A percentile compares a stretch with the other conserved stretches of the same genome.
phyloP scores from a whole-genome alignment of 306 rosid species.

The Dicorynia guianensis region DNA sequence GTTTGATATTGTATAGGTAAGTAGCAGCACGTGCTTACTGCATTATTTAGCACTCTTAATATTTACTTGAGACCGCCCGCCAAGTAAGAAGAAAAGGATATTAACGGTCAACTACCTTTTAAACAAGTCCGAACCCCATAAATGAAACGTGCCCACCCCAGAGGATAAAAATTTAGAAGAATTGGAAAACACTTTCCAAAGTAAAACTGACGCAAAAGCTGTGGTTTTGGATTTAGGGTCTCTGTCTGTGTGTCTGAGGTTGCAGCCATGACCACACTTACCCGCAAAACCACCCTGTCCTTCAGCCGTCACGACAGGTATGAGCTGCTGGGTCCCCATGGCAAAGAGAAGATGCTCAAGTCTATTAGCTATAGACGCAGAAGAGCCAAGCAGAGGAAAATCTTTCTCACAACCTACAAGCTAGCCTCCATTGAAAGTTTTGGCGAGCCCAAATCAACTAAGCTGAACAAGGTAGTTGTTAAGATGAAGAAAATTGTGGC shows the following conservation, averaged over 20 bases:
- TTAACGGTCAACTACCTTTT: slow-evolving; percentile 40
- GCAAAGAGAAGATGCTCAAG: slow-evolving; percentile 29
- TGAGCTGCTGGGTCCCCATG: slow-evolving; percentile 48
- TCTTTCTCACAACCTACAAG: slow-evolving; percentile 66
- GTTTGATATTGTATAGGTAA: no score
- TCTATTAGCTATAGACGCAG: slow-evolving; percentile 57
- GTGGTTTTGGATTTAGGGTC: not conserved
- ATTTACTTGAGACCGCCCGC: slow-evolving; percentile 45
- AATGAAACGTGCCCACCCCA: not conserved
- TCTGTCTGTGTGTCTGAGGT: not conserved
- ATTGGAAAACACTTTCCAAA: not conserved
- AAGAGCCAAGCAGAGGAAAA: slow-evolving; percentile 64
- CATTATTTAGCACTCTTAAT: no score
- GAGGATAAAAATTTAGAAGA: no score
- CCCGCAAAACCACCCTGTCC: slow-evolving; percentile 53
- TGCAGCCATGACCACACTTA: slow-evolving; percentile 50
- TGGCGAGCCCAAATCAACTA: slow-evolving; percentile 34
- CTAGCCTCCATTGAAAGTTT: slow-evolving; percentile 45
- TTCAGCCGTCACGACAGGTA: slow-evolving; percentile 56
- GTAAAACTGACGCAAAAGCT: slow-evolving; percentile 1
- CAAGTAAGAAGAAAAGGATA: slow-evolving; percentile 35
- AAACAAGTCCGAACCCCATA: slow-evolving; percentile 19
- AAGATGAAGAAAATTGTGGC: slow-evolving; percentile 60
- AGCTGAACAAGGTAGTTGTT: slow-evolving; percentile 48
- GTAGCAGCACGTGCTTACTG: no score